Base-by-base conservation (phyloP, 495 filamentous ascomycete species). In the Daldinia vernicosa region DNA sequence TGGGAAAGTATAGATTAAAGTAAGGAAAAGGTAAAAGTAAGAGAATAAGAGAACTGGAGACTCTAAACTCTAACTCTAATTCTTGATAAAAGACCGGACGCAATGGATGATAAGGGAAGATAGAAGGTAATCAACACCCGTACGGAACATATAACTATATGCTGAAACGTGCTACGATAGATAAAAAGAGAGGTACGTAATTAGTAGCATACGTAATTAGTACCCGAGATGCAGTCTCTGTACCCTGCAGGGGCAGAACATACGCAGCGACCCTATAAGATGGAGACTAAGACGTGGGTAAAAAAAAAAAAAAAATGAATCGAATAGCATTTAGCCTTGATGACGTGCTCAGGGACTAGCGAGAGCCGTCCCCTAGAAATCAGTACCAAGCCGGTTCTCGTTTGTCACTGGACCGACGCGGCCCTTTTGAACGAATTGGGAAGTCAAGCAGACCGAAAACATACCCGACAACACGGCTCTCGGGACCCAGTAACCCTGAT, bases 291-390 rank as follows among this genome's bases (percentile, higher is more conserved):
- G 57, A 51, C 58, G 51, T 60, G 53, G 63, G 52, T 63, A 5
- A 63, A 51, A 45, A 24, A 64, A 27, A 57, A 65, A 37, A 43
- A 62, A 66, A 54, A 53, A 4, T 27, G 15, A 66, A 51, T 61
- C 57, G 63, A 70, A 67, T 67, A 60, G 56, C 12, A 67, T 73
- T 75, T 83, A 83, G 81, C 80, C 78, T 76, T 61, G 77, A 83
- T 83, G 78, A 77, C 81, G 81, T 83, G 81, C 80, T 83, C 79
- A 69, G 57, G 76, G 63, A 74, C 74, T 67, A 71, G 67, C 68
- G 72, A 71, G 51, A 70, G 63, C 68, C 70, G 70, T 27, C 51
- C 30, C 65, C 43, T 37, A 55, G 17, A 53, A 27, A 35, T 11
- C 43, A 17, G 63, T 22, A 55, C 59, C 60, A 30, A 35, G n/a